Evolutionary conservation across 148 eudicot genomes (phyloP).

Genomic region (Gaultheria prostrata): DNA sequence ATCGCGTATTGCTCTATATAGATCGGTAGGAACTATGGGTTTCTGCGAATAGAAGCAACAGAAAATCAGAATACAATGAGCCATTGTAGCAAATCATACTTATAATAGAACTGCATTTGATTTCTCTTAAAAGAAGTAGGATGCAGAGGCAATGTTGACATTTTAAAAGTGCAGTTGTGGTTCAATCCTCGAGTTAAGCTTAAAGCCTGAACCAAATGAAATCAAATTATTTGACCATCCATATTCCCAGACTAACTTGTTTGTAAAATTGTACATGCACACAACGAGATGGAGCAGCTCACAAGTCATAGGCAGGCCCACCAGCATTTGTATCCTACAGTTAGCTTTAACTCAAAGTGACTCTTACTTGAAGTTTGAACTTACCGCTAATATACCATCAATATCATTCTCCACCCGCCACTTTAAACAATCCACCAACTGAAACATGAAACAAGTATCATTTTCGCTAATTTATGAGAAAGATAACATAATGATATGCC

Average conservation of each 20-base stretch:
- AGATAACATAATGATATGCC: not conserved
- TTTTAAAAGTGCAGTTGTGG: not conserved
- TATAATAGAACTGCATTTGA: not conserved
- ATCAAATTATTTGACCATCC: not conserved
- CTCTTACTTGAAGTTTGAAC: constrained; percentile 12
- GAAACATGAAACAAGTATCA: constrained; percentile 25
- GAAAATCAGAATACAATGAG: not conserved
- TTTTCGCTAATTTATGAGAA: not conserved
- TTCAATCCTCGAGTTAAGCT: not conserved
- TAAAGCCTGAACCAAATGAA: not conserved
- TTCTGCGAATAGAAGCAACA: constrained; percentile 45
- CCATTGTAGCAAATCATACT: not conserved
- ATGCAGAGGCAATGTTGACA: not conserved
- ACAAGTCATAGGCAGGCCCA: not conserved
- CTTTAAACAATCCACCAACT: constrained; percentile 53
- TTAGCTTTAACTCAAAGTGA: not conserved
- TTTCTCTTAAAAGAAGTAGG: not conserved
- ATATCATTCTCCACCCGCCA: constrained; percentile 61
- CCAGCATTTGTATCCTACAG: not conserved
- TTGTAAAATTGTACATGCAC: not conserved
- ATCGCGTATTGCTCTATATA: constrained; percentile 70
- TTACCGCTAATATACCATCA: constrained; percentile 50
- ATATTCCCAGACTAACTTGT: not conserved
- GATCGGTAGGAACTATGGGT: constrained; percentile 69
- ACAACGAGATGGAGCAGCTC: not conserved